Percentiles rank a stretch among this genome's conserved stretches.
Conservation (phyloP, 1,284 basidiomycete species). For the Inonotus hispidus region DNA sequence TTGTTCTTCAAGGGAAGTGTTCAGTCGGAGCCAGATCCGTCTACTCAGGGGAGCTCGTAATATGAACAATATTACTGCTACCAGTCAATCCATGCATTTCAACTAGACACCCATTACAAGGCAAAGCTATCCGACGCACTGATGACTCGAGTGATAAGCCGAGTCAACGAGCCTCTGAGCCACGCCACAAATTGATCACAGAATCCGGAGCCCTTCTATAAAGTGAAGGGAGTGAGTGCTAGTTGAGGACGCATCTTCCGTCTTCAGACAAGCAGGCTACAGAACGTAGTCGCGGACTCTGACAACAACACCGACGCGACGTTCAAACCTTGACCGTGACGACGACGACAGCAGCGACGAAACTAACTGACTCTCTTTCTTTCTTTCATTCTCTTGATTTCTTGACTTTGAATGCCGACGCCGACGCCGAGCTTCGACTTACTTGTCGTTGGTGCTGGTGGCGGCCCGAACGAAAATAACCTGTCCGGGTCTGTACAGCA, state of each 20-base stretch:
- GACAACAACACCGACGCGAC: not conserved
- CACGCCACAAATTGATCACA: not conserved
- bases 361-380: too few relatives aligned
- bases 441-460: constrained; percentile 70
- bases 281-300: too few relatives aligned
- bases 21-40: not conserved
- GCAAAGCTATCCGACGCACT: too few relatives aligned
- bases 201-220: not conserved
- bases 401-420: too few relatives aligned
- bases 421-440: constrained; percentile 53
- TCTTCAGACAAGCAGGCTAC: not conserved
- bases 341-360: not conserved
- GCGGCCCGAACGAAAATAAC: constrained; percentile 72
- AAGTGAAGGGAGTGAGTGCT: not conserved
- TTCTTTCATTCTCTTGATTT: too few relatives aligned
- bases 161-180: not conserved
- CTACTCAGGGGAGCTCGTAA: not conserved
- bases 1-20: not conserved
- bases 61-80: too few relatives aligned
- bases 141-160: not conserved
- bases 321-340: not conserved
- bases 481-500: constrained; percentile 58
- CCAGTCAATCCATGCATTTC: too few relatives aligned
- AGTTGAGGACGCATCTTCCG: not conserved
- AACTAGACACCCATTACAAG: too few relatives aligned